Evolutionary conservation across 176 grass and related monocot species (phyloP).

Genomic region (Oryza meridionalis): DNA sequence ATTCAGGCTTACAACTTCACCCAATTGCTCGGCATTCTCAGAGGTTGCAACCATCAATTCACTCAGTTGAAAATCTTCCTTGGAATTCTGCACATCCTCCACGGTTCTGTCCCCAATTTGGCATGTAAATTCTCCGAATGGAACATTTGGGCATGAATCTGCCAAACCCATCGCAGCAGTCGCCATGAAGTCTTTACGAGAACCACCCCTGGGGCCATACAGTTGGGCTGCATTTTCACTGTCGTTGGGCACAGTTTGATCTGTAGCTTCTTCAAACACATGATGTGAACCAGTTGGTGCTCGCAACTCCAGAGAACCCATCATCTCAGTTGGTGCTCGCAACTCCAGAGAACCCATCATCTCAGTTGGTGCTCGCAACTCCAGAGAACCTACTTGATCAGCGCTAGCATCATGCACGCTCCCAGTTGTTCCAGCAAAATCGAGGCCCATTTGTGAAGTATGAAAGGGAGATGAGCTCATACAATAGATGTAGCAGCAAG

Average conservation of each 20-base stretch:
- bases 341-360: no score
- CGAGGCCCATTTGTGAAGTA: conserved; percentile 7
- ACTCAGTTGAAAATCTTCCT: not conserved
- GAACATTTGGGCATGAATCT: conserved; percentile 31
- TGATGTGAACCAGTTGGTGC: conserved; percentile 24
- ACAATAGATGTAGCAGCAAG: conserved; percentile 29
- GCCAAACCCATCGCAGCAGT: conserved; percentile 24
- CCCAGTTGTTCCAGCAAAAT: not conserved
- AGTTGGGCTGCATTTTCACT: not conserved
- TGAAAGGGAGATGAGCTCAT: not conserved
- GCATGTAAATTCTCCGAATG: conserved; percentile 34
- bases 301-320: not conserved
- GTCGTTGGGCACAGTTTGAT: not conserved
- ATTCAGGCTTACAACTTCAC: not conserved
- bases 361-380: not conserved
- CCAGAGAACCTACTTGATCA: conserved; percentile 5
- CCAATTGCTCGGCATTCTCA: not conserved
- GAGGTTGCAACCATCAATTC: not conserved
- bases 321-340: not conserved
- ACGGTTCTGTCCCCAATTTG: not conserved
- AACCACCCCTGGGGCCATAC: not conserved
- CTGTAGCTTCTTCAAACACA: not conserved
- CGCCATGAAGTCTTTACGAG: conserved; percentile 25
- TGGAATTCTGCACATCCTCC: not conserved
- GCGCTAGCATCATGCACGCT: not conserved